Evolutionary conservation across 768 basidiomycete species (phyloP), one percentile per base, ranked within the genome.

Genomic region (Lepiota subincarnata): DNA sequence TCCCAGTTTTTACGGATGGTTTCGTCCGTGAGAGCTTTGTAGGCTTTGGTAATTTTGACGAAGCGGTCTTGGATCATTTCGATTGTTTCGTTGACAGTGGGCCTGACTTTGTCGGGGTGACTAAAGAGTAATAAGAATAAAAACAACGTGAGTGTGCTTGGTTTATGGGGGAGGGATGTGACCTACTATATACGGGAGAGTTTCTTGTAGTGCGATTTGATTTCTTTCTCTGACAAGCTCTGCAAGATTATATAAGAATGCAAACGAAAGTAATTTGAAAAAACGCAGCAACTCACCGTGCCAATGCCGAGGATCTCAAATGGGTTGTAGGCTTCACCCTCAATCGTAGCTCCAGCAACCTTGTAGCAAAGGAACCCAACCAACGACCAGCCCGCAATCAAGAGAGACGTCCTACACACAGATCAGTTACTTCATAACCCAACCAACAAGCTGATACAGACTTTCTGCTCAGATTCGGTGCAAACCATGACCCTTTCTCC

Each of bases 81-180:
- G 36, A 86, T 75, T 0, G 95, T 98, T 60, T 92, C 75, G 64
- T 97, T 93, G 2, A 76, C 81, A 0, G 84, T 79, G 8, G 89
- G 80, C 64, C 83, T 87, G 57, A 95, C 91, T 74, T 98, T 98
- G 77, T 99, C 97, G 0, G 97, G 97, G 67, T 98, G 97, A 68
- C 95, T 98, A 24, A 24, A 24, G 47, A 6, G 24, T 26, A 31
- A n/a, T n/a, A 24, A 34, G 5, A 24, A 24, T 24, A 24, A 31
- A n/a, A 19, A 3, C n/a, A n/a, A n/a, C n/a, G 22, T 49, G 6
- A 52, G 51, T 41, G 43, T 16, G 36, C 41, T 19, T 26, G 46
- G 35, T 24, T 19, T 8, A 24, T 22, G 26, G 49, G 3, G 41
- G 19, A 8, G 12, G 2, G 14, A 48, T 2, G 37, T 28, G 40